A percentile compares a stretch with the other conserved stretches of the same genome.
Conservation (phyloP, 768 basidiomycete species). For the Coprinellus micaceus region DNA sequence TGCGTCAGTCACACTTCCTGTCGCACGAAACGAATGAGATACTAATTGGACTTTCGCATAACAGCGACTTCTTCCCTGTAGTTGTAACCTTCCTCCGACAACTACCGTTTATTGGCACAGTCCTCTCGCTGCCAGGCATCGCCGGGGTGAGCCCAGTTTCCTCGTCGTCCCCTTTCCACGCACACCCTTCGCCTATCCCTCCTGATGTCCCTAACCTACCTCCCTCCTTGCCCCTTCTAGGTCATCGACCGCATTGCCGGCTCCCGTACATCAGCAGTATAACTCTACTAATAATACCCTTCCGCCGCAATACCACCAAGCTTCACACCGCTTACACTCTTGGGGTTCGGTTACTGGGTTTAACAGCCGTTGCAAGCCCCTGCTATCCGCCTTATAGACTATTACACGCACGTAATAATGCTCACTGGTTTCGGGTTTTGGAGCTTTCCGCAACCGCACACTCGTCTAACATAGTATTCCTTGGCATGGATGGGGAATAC, state of each 20-base stretch:
- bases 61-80: constrained; percentile 99
- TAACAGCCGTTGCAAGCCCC: no score
- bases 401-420: constrained; percentile 1
- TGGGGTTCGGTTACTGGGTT: no score
- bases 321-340: no score
- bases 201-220: no score
- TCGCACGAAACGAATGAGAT: no score
- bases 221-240: no score
- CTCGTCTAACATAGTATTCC: no score
- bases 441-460: neutral
- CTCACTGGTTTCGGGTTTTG: neutral
- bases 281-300: constrained; percentile 12
- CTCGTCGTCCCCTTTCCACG: no score
- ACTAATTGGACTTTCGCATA: no score
- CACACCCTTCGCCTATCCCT: no score
- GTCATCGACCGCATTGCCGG: constrained; percentile 77
- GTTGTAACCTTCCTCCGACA: constrained; percentile 95
- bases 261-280: constrained; percentile 72
- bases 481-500: no score
- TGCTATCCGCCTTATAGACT: neutral
- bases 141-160: constrained; percentile 71
- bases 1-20: constrained; percentile 30
- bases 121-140: constrained; percentile 85
- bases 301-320: constrained; percentile 9
- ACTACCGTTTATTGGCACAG: constrained; percentile 84